These are phyloP conservation scores for Cryptococcus sp. DNA, from an alignment of 1,284 basidiomycete species.

Conservation along the genomic window DNA sequence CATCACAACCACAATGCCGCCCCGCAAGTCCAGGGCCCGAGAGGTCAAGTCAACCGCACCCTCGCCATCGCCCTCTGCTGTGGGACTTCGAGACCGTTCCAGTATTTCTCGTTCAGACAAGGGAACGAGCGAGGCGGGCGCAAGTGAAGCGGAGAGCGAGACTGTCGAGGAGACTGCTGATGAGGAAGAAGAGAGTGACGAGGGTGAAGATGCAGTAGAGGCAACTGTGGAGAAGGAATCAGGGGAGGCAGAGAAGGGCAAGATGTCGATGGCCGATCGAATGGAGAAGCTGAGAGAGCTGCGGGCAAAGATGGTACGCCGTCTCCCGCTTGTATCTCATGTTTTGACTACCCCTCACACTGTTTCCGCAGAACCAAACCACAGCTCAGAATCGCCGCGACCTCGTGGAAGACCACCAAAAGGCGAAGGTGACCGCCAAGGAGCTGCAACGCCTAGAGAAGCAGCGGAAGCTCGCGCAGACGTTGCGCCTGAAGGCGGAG, in stretches of 20 bases:
- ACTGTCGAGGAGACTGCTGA: neutral
- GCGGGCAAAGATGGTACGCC: conserved; percentile 20
- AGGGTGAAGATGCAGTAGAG: neutral
- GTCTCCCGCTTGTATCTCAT: neutral
- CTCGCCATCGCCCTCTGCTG: conserved; percentile 16
- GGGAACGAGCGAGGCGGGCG: conserved; percentile 1
- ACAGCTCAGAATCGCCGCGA: conserved; percentile 76
- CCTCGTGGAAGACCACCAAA: conserved; percentile 74
- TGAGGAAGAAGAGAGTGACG: neutral
- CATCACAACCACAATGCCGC: conserved; percentile 7
- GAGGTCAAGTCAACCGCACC: conserved; percentile 19
- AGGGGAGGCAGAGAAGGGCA: conserved; percentile 2
- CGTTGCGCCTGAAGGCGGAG: conserved; percentile 78
- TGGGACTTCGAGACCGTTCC: neutral
- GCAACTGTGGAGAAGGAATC: conserved; percentile 1
- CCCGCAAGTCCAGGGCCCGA: conserved; percentile 12
- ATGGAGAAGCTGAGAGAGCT: conserved; percentile 21
- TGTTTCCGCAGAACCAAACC: conserved; percentile 62
- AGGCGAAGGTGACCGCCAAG: conserved; percentile 66
- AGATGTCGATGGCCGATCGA: conserved; percentile 10
- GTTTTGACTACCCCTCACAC: conserved; percentile 7
- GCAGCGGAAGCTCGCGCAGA: conserved; percentile 83
- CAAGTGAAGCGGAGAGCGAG: neutral
- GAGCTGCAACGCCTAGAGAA: conserved; percentile 77
- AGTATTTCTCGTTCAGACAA: neutral